Conservation (phyloP, 495 filamentous ascomycete genomes). For the Aspergillus biplanus region DNA sequence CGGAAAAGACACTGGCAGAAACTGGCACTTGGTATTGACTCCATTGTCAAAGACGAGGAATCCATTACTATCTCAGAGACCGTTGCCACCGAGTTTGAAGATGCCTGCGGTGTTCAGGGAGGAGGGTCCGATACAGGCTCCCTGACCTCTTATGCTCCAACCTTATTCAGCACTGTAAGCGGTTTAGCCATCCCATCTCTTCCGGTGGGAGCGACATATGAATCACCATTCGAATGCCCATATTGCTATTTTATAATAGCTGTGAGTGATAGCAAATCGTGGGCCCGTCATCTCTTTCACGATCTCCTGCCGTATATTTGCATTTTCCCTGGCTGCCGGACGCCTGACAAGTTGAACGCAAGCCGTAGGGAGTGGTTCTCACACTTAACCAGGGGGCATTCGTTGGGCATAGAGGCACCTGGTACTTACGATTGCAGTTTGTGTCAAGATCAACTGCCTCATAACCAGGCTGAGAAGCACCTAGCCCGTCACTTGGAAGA, state of each 20-base stretch:
- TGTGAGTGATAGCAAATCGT: constrained; percentile 7
- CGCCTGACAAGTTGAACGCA: constrained; percentile 23
- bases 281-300: constrained; percentile 31
- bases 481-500: neutral
- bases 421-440: neutral
- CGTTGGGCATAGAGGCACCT: no score
- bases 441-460: neutral
- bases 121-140: constrained; percentile 1
- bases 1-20: constrained; percentile 11
- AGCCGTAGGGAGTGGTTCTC: constrained; percentile 29
- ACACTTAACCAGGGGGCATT: constrained; percentile 20
- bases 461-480: neutral
- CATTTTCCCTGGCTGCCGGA: constrained; percentile 22
- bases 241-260: constrained; percentile 16
- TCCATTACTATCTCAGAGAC: constrained; percentile 17
- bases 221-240: neutral
- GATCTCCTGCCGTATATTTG: constrained; percentile 35
- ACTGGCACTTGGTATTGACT: constrained; percentile 13
- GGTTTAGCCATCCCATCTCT: neutral
- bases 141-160: constrained; percentile 14
- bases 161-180: neutral
- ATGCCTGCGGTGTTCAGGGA: neutral
- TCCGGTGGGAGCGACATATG: neutral
- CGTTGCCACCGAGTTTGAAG: constrained; percentile 1
- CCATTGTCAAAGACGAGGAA: neutral